Base-by-base conservation (phyloP, 2,329 filamentous ascomycete species). In the Hypoxylon sp. region DNA sequence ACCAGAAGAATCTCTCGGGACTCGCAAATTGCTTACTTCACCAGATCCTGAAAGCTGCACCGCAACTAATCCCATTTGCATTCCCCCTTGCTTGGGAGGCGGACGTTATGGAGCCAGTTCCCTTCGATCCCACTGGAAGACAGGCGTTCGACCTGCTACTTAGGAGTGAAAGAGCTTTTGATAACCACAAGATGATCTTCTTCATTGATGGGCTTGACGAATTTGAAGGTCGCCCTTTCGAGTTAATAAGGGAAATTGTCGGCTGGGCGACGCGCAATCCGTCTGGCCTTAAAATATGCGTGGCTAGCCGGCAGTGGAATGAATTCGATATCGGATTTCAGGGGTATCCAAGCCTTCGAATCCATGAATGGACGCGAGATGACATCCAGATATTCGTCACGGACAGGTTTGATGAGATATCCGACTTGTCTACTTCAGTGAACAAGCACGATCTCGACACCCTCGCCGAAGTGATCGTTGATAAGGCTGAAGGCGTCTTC, bases 1-100 rank as follows among this genome's bases (percentile, higher is more conserved):
- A 67, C 2, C 72, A 75, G 42, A 71, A 70, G 22, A 70, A 61
- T 9, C 48, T 70, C 0, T 26, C 66, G 1, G 72, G 72, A 0
- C 58, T 74, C 1, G 36, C 49, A 2, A 58, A 69, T 36, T 62
- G 61, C 2, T 36, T 75, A 7, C 58, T 75, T 4, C 58, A 68
- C 26, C 69, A 71, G n/a, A 64, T 75, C 5, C 14, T 74, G 2
- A 46, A 51, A 2, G 50, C 48, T 0, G 58, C 69, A 12, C 67
- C 70, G 0, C 42, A 59, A 2, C 38, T 72, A 3, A 65, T 72
- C 0, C 44, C 50, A 2, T 26, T 57, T 0, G 60, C 56, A 3
- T 69, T 71, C 8, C 68, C 68, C 1, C 20, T n/a, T 0, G 52
- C 57, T 8, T 72, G 69, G 67, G 3, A 28, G 2, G 30, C 40